phyloP scores from a whole-genome alignment of 2,329 filamentous ascomycete species.

The Purpureocillium lavendulum region DNA sequence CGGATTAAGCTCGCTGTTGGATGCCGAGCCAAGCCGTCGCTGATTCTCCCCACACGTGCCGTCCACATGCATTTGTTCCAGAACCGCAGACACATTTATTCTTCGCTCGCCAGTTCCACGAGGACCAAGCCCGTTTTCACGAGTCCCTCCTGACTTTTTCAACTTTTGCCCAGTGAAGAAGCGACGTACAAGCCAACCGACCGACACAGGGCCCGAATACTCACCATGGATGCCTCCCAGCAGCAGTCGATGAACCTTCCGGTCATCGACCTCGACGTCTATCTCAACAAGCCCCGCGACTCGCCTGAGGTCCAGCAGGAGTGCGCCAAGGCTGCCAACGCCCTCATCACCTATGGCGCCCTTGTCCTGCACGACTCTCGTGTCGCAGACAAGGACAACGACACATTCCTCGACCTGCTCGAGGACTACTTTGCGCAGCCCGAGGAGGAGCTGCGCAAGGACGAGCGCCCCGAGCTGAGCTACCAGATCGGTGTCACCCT shows the following conservation, averaged over 20 bases:
- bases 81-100: neutral
- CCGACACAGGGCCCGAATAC: neutral
- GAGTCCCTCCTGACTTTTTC: too few species aligned
- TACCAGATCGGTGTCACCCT: constrained; percentile 56
- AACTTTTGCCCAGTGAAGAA: too few species aligned
- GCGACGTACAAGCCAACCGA: too few species aligned
- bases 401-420: constrained; percentile 50
- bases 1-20: too few species aligned
- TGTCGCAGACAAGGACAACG: constrained; percentile 46
- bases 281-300: constrained; percentile 33
- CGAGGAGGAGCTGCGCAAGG: constrained; percentile 31
- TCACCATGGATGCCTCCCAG: constrained; percentile 13
- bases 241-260: constrained; percentile 46
- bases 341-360: constrained; percentile 52
- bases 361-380: constrained; percentile 52
- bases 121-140: neutral
- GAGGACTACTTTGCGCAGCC: constrained; percentile 58
- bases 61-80: neutral
- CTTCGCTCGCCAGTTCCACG: too few species aligned
- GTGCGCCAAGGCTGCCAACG: constrained; percentile 44
- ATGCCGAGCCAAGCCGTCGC: neutral
- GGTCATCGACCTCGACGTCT: constrained; percentile 51
- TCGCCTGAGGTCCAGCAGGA: constrained; percentile 39
- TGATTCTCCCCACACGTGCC: too few species aligned
- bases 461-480: constrained; percentile 49